Evolutionary conservation across 2,329 filamentous ascomycete genomes (phyloP).

Genomic region (Pyrenochaeta sp.): DNA sequence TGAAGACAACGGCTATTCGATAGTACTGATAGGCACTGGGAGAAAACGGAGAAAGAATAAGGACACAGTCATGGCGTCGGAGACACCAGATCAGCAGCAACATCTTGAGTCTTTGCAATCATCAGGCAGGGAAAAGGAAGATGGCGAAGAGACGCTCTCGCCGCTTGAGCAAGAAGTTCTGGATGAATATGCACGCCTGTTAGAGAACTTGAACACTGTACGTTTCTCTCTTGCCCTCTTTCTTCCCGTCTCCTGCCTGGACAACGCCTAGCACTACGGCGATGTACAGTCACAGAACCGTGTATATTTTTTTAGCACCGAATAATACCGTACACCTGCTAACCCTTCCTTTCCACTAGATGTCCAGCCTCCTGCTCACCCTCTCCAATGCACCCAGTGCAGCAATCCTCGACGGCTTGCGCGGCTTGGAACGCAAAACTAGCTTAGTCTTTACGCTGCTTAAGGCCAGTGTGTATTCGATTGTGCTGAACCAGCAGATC

Average conservation of each 20-base stretch:
- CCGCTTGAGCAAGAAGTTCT: slow-evolving; percentile 93
- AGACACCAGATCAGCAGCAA: slow-evolving; percentile 11
- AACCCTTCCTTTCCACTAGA: slow-evolving; percentile 46
- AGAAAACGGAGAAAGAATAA: too few relatives aligned
- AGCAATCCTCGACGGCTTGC: slow-evolving; percentile 84
- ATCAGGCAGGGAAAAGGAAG: slow-evolving; percentile 1
- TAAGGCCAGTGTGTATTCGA: slow-evolving; percentile 98
- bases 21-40: too few relatives aligned
- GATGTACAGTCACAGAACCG: background rate
- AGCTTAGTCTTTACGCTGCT: slow-evolving; percentile 93
- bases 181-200: slow-evolving; percentile 88
- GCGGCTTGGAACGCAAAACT: slow-evolving; percentile 92
- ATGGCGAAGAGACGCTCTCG: slow-evolving; percentile 59
- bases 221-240: slow-evolving; percentile 19
- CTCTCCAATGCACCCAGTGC: slow-evolving; percentile 71
- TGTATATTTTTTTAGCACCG: too few relatives aligned
- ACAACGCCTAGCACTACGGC: too few relatives aligned
- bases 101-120: slow-evolving; percentile 26
- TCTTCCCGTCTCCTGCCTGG: too few relatives aligned
- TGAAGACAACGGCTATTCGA: too few relatives aligned
- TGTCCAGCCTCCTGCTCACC: slow-evolving; percentile 68
- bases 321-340: slow-evolving; percentile 11
- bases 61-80: slow-evolving; percentile 21
- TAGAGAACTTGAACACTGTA: slow-evolving; percentile 92
- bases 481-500: slow-evolving; percentile 93